Evolutionary conservation across 257 asterid species (phyloP).

Genomic region (Eucommia ulmoides): DNA sequence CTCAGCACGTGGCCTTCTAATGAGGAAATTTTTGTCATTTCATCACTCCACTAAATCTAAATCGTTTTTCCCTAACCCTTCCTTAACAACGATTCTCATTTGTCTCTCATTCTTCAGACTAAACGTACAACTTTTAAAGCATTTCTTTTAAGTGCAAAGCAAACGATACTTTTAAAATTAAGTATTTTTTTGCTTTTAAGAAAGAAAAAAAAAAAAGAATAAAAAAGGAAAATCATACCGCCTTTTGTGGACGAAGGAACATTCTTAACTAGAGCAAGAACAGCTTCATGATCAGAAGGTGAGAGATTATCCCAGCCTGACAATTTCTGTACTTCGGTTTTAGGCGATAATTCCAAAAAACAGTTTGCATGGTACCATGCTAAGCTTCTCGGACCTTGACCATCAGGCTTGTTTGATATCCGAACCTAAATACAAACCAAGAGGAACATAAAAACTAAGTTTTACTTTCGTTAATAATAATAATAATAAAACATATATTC

Average conservation of each 20-base stretch:
- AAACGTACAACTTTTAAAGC: too few relatives aligned
- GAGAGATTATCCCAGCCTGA: constrained; percentile 70
- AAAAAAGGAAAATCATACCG: constrained; percentile 11
- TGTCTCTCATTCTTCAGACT: too few relatives aligned
- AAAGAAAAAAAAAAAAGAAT: constrained; percentile 7
- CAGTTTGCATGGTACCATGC: constrained; percentile 93
- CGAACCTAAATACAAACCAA: constrained; percentile 48
- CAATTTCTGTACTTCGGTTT: constrained; percentile 42
- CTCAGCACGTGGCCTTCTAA: too few relatives aligned
- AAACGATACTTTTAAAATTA: too few relatives aligned
- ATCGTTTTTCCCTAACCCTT: too few relatives aligned
- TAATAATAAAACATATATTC: too few relatives aligned
- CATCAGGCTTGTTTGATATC: constrained; percentile 72
- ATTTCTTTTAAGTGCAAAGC: too few relatives aligned
- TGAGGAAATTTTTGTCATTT: too few relatives aligned
- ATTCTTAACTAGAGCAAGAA: constrained; percentile 39
- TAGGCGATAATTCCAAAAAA: constrained; percentile 45
- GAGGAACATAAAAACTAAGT: too few relatives aligned
- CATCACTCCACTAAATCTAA: too few relatives aligned
- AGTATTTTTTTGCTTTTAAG: constrained; percentile 3
- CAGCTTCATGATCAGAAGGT: constrained; percentile 39
- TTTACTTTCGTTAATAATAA: too few relatives aligned
- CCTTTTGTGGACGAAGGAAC: constrained; percentile 40
- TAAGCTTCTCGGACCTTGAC: constrained; percentile 58
- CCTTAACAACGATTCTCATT: too few relatives aligned